phyloP scores from a whole-genome alignment of 257 asterid species.

The Cinchona pubescens region DNA sequence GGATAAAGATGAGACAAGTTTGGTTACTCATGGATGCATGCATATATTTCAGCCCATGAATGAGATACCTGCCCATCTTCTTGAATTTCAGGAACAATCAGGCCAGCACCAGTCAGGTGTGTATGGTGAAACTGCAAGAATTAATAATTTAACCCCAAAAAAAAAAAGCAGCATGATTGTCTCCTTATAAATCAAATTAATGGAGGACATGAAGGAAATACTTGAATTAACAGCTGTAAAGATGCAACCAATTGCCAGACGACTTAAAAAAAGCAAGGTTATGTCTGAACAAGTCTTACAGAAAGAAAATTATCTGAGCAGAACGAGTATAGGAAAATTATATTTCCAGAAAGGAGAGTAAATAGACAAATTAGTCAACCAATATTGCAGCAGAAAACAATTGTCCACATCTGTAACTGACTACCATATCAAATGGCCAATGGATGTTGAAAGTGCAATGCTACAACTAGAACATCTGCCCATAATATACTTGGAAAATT shows the following conservation, averaged over 20 bases:
- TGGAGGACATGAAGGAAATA: neutral
- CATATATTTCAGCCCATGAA: neutral
- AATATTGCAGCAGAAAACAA: neutral
- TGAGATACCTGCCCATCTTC: conserved; percentile 78
- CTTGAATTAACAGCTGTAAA: neutral
- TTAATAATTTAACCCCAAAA: neutral
- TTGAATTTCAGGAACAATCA: conserved; percentile 83
- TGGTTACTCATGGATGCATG: neutral
- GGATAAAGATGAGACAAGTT: neutral
- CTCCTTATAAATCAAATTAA: neutral
- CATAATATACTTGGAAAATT: neutral
- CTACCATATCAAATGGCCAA: neutral
- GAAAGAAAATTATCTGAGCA: neutral
- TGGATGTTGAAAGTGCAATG: neutral
- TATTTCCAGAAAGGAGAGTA: neutral
- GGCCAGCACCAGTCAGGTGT: conserved; percentile 94
- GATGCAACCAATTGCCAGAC: neutral
- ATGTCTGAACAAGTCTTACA: neutral
- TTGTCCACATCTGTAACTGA: neutral
- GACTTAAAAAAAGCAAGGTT: neutral
- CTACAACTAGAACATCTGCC: neutral
- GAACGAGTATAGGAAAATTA: neutral
- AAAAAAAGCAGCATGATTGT: neutral
- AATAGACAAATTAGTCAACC: neutral
- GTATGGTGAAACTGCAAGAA: conserved; percentile 68